Evolutionary conservation across 768 basidiomycete genomes (phyloP), one percentile per base, ranked within the genome.

Genomic region (Strobilomyces dryophilus): DNA sequence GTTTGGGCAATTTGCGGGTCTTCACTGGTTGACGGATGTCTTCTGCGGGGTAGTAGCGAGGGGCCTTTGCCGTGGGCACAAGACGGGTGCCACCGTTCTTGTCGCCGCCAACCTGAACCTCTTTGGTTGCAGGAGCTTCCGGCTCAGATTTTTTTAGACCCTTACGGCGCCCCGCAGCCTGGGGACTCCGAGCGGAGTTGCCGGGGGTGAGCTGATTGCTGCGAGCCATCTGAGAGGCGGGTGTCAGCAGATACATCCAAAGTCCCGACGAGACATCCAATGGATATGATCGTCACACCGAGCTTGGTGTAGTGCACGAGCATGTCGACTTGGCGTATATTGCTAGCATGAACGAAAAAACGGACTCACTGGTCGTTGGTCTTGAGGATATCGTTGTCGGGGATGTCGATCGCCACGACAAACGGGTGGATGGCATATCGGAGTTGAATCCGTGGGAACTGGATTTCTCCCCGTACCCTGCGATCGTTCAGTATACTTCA

Each of bases 1-100:
- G 80, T 73, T 87, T 86, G 63, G 82, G 80, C 43, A 84, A 76
- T 79, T 98, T 98, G 69, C 95, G 88, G 73, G 83, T 87, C 76
- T 89, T 87, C 83, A 95, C 95, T 70, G 91, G 91, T 68, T 83
- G 79, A 67, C 81, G 85, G 59, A 95, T 87, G 71, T 98, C 94
- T 71, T 98, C 95, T 58, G 92, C 92, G 51, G 93, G 91, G 77
- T 97, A 97, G 83, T 85, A 95, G 63, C 87, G 87, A 47, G 91
- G 80, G 58, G 92, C 90, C 74, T 93, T 93, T 64, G 77, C 68
- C 56, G 85, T 86, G 53, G 95, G 93, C 57, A 97, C 83, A 55
- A 89, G 76, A 73, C 95, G 92, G 66, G 84, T 91, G 66, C 81
- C 77, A 59, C 93, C 89, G 74, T 98, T 98, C 78, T 92, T 94